These are phyloP conservation scores for Boletus subparvulus DNA, from an alignment of 768 basidiomycete genomes.

Conservation along the genomic window DNA sequence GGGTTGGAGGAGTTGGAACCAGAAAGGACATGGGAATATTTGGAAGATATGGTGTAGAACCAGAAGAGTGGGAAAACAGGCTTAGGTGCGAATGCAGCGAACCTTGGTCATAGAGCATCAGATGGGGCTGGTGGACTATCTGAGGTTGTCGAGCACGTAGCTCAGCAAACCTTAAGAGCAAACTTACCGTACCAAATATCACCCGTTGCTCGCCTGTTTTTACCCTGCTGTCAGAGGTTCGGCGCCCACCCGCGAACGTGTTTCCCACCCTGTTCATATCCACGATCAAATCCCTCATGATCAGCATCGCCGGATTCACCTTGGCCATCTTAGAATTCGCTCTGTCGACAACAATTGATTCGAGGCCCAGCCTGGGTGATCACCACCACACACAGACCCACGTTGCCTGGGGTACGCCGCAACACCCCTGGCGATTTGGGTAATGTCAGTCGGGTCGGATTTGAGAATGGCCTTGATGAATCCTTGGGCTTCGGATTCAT, in stretches of 20 bases:
- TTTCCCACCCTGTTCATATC: constrained; percentile 98
- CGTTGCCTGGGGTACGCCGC: constrained; percentile 73
- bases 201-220: constrained; percentile 41
- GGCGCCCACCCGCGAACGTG: constrained; percentile 91
- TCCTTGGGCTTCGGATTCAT: too few relatives aligned
- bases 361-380: constrained; percentile 79
- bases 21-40: constrained; percentile 41
- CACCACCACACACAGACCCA: constrained; percentile 76
- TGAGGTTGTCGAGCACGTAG: too few relatives aligned
- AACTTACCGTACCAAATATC: constrained; percentile 64
- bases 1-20: constrained; percentile 58
- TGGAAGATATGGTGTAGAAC: constrained; percentile 53
- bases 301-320: constrained; percentile 53
- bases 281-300: constrained; percentile 67
- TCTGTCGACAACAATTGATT: constrained; percentile 71
- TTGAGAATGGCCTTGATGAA: constrained; percentile 76
- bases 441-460: constrained; percentile 61
- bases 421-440: constrained; percentile 68
- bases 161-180: constrained; percentile 11
- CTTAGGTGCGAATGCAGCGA: constrained; percentile 63
- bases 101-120: constrained; percentile 55
- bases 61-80: constrained; percentile 47
- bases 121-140: too few relatives aligned
- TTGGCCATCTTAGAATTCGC: constrained; percentile 46
- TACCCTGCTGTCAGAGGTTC: constrained; percentile 64